Base-by-base conservation (phyloP, 192 early-diverging fungal genomes). In the Cladochytrium replicatum region DNA sequence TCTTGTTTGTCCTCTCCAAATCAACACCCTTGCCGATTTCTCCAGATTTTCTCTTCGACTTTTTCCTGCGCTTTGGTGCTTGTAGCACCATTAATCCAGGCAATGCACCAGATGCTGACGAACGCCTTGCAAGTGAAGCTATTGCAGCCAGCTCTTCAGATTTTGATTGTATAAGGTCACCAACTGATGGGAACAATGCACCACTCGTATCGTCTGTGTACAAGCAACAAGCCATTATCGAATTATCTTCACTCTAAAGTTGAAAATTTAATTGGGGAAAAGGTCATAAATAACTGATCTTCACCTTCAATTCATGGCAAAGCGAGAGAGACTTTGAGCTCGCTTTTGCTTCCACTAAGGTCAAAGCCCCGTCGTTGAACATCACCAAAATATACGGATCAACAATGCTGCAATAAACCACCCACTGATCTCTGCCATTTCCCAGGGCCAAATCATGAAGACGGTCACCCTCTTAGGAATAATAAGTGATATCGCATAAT, bases 311-410 rank as follows among this genome's bases (percentile, higher is more conserved):
- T 29, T 61, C 67, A 22, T 49, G 29, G 0, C 50, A 31, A 6
- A 52, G 46, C 15, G 57, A 27, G 29, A 72, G 17, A 9, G 28
- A 37, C 9, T 61, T 50, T 11, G 70, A 63, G 0, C 60, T 66
- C 8, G 62, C 52, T 50, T 87, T 72, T 0, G 75, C 74, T 51
- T 77, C 68, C 11, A 84, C 72, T 9, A 87, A 48, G 4, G 69
- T 37, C 23, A 83, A 56, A 2, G 74, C 69, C 4, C 83, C 88
- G 41, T 70, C 67, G 42, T 74, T 77, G 46, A 79, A 66, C 39
- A 78, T 63, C 7, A 94, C 54, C 21, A 94, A 48, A 15, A 96
- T 75, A 46, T 87, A 89, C 0, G 88, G 87, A 59, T 92, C 88
- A 1, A 66, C 54, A 28, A 98, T 81, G 45, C 77, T 75, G 17